Evolutionary conservation across 306 rosid species (phyloP).

Genomic region (Trichosanthes truncata): DNA sequence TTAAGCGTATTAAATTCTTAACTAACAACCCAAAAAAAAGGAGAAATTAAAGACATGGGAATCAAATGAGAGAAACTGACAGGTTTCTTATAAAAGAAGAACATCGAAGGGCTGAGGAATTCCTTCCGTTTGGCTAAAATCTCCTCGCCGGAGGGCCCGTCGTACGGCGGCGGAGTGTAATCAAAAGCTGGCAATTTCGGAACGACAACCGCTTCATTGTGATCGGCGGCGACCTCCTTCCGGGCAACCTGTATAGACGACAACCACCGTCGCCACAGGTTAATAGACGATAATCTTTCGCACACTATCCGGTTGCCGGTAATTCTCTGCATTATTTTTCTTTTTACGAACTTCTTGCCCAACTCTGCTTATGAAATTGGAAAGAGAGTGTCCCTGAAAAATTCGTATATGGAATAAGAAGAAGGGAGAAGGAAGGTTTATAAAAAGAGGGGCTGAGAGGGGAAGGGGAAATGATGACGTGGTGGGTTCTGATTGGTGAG

Average conservation of each 20-base stretch:
- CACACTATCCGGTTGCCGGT: constrained; percentile 18
- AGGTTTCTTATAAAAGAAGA: constrained; percentile 49
- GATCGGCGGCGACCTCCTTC: constrained; percentile 4
- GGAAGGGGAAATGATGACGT: background rate
- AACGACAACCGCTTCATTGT: background rate
- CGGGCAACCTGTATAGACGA: constrained; percentile 33
- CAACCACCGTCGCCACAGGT: constrained; percentile 16
- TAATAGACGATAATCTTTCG: background rate
- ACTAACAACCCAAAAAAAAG: background rate
- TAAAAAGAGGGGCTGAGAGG: background rate
- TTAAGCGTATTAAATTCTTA: no score
- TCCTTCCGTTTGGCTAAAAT: constrained; percentile 62
- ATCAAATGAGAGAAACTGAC: constrained; percentile 29
- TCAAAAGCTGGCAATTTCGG: constrained; percentile 58
- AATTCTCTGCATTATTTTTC: constrained; percentile 41
- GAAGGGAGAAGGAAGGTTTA: background rate
- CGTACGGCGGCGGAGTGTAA: constrained; percentile 55
- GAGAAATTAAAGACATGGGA: background rate
- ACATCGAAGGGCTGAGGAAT: constrained; percentile 73
- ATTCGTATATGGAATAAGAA: background rate
- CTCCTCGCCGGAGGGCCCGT: constrained; percentile 60
- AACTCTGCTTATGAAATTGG: background rate
- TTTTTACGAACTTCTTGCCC: background rate
- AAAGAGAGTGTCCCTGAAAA: background rate
- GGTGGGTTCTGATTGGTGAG: background rate